Evolutionary conservation across 805 yeast genomes (phyloP).

Genomic region (Nakazawaea sp.): DNA sequence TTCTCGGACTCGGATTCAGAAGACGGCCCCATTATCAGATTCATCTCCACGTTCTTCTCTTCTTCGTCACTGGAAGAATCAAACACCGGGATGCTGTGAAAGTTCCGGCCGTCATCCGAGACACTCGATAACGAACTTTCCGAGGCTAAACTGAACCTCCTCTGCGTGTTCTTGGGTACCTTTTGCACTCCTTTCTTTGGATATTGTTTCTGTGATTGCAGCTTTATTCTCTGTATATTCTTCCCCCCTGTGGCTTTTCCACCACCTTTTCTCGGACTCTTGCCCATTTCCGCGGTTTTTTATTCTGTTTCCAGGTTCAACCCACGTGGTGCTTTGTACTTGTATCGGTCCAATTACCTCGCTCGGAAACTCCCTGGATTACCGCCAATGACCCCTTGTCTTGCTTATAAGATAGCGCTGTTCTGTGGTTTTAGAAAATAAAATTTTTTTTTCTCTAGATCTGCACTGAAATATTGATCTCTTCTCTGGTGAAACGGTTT

Average conservation of each 20-base stretch:
- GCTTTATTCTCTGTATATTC: constrained; percentile 19
- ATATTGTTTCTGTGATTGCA: constrained; percentile 22
- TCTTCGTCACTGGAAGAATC: constrained; percentile 23
- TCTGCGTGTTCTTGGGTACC: constrained; percentile 7
- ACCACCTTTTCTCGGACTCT: constrained; percentile 22
- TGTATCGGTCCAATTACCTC: too few relatives aligned
- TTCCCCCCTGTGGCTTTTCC: constrained; percentile 14
- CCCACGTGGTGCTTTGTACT: too few relatives aligned
- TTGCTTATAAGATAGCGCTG: too few relatives aligned
- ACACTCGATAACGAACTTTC: constrained; percentile 17
- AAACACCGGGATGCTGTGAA: constrained; percentile 21
- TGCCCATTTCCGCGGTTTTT: constrained; percentile 18
- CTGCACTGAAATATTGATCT: too few relatives aligned
- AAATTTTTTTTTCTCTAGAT: too few relatives aligned
- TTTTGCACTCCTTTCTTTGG: constrained; percentile 12
- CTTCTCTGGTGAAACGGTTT: too few relatives aligned
- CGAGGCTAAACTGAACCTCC: constrained; percentile 21
- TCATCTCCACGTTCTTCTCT: constrained; percentile 20
- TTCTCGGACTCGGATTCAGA: constrained; percentile 31
- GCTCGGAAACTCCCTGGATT: too few relatives aligned
- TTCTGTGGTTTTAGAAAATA: too few relatives aligned
- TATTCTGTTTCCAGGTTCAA: too few relatives aligned
- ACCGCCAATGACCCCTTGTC: too few relatives aligned
- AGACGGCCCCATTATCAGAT: constrained; percentile 17
- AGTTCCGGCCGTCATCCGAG: constrained; percentile 12